Percentiles rank a stretch among this genome's conserved stretches.
Evolutionary conservation across 2,329 filamentous ascomycete species (phyloP).

Genomic region (Colletotrichum lindemuthianum): DNA sequence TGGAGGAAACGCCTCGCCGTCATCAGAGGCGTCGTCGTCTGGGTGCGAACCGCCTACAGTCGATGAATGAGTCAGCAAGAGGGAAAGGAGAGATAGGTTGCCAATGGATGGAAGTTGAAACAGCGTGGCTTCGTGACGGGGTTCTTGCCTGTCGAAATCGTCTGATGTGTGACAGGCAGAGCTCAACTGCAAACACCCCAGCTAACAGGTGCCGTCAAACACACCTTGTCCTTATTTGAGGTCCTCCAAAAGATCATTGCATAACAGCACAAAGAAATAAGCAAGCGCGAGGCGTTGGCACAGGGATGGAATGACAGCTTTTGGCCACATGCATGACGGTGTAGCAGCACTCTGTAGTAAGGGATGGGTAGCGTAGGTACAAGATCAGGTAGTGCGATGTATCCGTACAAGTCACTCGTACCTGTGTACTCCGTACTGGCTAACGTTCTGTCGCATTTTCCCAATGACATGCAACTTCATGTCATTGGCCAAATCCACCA

Average conservation of each 20-base stretch:
- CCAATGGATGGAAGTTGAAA: conserved; percentile 19
- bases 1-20: conserved; percentile 33
- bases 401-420: too few species aligned
- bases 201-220: not conserved
- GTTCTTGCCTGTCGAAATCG: conserved; percentile 15
- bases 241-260: too few species aligned
- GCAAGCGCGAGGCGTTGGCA: too few species aligned
- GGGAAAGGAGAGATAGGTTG: not conserved
- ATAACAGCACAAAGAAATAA: too few species aligned
- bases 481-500: too few species aligned
- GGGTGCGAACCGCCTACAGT: conserved; percentile 20
- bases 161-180: conserved; percentile 18
- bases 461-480: too few species aligned
- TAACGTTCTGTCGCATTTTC: too few species aligned
- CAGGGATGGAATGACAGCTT: too few species aligned
- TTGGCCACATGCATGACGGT: too few species aligned
- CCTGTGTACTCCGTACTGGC: too few species aligned
- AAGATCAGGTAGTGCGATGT: not conserved
- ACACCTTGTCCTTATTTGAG: not conserved
- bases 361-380: not conserved
- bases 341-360: too few species aligned
- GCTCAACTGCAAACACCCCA: not conserved
- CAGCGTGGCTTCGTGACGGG: not conserved
- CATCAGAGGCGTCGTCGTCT: conserved; percentile 30
- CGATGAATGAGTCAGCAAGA: conserved; percentile 29